phyloP scores from a whole-genome alignment of 148 eudicot species.

The Pouteria glomerata region DNA sequence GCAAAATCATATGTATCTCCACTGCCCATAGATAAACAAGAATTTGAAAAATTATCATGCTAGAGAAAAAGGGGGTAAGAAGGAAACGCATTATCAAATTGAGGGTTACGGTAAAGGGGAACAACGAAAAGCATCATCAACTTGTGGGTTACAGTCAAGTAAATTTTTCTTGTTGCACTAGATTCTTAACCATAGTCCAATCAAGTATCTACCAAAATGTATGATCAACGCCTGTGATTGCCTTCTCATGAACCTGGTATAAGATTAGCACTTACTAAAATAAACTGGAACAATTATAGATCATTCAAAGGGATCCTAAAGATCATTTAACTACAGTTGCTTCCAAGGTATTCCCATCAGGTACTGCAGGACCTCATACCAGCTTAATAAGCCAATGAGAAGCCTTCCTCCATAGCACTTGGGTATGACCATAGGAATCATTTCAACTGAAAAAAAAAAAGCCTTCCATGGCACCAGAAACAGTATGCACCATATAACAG shows the following conservation, averaged over 20 bases:
- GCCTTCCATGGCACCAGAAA: not conserved
- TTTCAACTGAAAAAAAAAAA: not conserved
- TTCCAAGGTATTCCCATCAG: not conserved
- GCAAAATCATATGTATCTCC: not conserved
- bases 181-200: not conserved
- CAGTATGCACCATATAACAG: not conserved
- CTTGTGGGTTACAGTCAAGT: not conserved
- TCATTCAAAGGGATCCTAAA: conserved; percentile 1
- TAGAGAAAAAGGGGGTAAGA: not conserved
- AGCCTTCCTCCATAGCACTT: not conserved
- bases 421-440: not conserved
- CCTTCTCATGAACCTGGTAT: not conserved
- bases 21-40: not conserved
- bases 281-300: not conserved
- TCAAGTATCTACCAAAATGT: not conserved
- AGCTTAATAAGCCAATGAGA: not conserved
- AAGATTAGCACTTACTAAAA: not conserved
- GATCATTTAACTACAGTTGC: not conserved
- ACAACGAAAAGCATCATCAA: not conserved
- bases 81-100: not conserved
- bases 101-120: not conserved
- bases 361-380: not conserved
- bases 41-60: not conserved
- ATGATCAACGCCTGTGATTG: not conserved
- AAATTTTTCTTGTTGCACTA: not conserved